phyloP scores from a whole-genome alignment of 371 early-diverging fungal species.

The Mycotypha africana region DNA sequence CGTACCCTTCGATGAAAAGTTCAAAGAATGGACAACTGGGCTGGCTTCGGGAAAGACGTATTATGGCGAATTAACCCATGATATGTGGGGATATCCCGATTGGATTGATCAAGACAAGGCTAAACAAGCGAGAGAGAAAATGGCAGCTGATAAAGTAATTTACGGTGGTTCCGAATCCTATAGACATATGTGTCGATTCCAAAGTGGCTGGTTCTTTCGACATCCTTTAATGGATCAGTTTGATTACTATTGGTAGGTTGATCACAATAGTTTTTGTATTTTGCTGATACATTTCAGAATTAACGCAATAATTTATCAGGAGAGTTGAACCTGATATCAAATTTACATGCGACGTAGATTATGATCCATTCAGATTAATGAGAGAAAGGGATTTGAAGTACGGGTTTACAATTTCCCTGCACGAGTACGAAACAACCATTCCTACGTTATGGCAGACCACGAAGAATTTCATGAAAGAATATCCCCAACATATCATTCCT shows the following conservation, averaged over 20 bases:
- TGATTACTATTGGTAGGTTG: slow-evolving; percentile 94
- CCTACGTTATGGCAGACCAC: slow-evolving; percentile 74
- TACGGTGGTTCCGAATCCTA: slow-evolving; percentile 88
- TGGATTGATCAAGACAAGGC: slow-evolving; percentile 63
- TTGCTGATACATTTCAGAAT: no score
- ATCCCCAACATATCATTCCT: slow-evolving; percentile 41
- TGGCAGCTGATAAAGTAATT: slow-evolving; percentile 62
- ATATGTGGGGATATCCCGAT: slow-evolving; percentile 65
- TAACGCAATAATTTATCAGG: slow-evolving; percentile 65
- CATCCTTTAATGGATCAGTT: slow-evolving; percentile 66
- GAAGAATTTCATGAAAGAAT: slow-evolving; percentile 48
- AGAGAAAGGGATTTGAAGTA: slow-evolving; percentile 74
- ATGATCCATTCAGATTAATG: slow-evolving; percentile 91
- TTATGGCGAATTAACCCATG: slow-evolving; percentile 53
- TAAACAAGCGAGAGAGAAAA: slow-evolving; percentile 32
- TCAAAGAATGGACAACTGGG: slow-evolving; percentile 39
- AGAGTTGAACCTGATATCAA: slow-evolving; percentile 92
- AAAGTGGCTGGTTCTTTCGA: slow-evolving; percentile 71
- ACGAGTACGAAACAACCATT: slow-evolving; percentile 77
- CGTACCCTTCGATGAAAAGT: slow-evolving; percentile 54
- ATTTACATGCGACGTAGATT: slow-evolving; percentile 84
- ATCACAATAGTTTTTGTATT: no score
- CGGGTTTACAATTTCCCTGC: slow-evolving; percentile 71
- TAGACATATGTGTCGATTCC: slow-evolving; percentile 86
- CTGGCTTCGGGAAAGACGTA: slow-evolving; percentile 50